These are phyloP conservation scores for Paecilomyces variotii DNA, from an alignment of 2,329 filamentous ascomycete species.

Conservation along the genomic window DNA sequence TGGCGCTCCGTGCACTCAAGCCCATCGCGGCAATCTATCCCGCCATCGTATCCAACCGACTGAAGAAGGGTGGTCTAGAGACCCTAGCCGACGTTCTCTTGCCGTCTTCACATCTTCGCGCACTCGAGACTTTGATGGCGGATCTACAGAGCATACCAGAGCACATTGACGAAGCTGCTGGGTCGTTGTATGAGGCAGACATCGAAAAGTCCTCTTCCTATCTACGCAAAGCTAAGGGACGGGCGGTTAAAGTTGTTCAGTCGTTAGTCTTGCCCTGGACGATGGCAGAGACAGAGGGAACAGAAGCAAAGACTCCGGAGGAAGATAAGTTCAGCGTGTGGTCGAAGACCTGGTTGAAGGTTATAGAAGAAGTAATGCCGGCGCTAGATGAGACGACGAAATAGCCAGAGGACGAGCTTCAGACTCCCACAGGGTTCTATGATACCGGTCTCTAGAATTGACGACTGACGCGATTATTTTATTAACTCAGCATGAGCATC, in stretches of 20 bases:
- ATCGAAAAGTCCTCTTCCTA: slow-evolving; percentile 24
- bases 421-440: not conserved
- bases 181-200: slow-evolving; percentile 37
- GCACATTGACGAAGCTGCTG: slow-evolving; percentile 38
- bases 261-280: slow-evolving; percentile 67
- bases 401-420: not conserved
- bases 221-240: slow-evolving; percentile 22
- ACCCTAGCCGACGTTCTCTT: slow-evolving; percentile 5
- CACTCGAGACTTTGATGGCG: slow-evolving; percentile 27
- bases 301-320: slow-evolving; percentile 43
- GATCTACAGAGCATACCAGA: slow-evolving; percentile 31
- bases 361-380: slow-evolving; percentile 35
- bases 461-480: not conserved
- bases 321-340: slow-evolving; percentile 73
- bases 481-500: not conserved
- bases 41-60: slow-evolving; percentile 33
- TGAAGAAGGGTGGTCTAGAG: slow-evolving; percentile 25
- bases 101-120: slow-evolving; percentile 12
- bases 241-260: slow-evolving; percentile 60
- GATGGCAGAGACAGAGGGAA: slow-evolving; percentile 52
- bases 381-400: slow-evolving; percentile 11
- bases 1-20: slow-evolving; percentile 34
- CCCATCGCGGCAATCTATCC: slow-evolving; percentile 37
- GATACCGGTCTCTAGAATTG: not conserved
- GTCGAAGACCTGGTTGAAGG: slow-evolving; percentile 52